Conservation (phyloP, 179 eudicot species). For the Beta corolliflora region DNA sequence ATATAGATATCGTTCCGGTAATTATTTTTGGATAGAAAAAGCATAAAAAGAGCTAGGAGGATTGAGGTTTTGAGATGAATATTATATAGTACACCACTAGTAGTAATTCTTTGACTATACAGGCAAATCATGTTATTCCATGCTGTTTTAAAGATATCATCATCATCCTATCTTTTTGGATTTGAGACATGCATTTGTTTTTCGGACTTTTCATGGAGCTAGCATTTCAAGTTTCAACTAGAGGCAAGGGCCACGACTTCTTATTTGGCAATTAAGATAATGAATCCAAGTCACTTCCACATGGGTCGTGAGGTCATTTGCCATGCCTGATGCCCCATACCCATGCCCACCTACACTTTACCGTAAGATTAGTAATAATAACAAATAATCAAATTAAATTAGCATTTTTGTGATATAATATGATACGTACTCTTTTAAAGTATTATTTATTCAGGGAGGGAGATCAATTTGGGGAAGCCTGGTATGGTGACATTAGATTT, state of each 20-base stretch:
- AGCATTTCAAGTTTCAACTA: neutral
- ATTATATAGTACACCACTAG: too few relatives aligned
- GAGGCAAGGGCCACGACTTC: slow-evolving; percentile 18
- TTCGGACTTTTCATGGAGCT: slow-evolving; percentile 12
- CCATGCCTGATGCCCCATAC: slow-evolving; percentile 14
- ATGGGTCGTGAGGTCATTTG: slow-evolving; percentile 36
- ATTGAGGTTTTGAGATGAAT: too few relatives aligned
- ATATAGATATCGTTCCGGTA: too few relatives aligned
- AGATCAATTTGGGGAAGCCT: neutral
- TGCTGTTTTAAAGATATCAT: neutral
- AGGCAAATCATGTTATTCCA: slow-evolving; percentile 9
- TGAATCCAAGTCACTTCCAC: slow-evolving; percentile 39
- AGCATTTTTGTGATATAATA: neutral
- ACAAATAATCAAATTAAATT: too few relatives aligned
- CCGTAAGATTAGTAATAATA: neutral
- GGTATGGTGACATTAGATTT: neutral
- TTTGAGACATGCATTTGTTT: neutral
- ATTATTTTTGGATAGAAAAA: too few relatives aligned
- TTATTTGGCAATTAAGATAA: slow-evolving; percentile 10
- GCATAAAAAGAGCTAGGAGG: too few relatives aligned
- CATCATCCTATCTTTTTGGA: slow-evolving; percentile 19
- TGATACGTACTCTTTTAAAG: neutral
- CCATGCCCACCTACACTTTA: slow-evolving; percentile 12
- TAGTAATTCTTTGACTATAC: too few relatives aligned
- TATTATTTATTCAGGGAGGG: neutral